Evolutionary conservation across 2,329 filamentous ascomycete species (phyloP), one percentile per base, ranked within the genome.

Genomic region (Trichoderma asperellum): DNA sequence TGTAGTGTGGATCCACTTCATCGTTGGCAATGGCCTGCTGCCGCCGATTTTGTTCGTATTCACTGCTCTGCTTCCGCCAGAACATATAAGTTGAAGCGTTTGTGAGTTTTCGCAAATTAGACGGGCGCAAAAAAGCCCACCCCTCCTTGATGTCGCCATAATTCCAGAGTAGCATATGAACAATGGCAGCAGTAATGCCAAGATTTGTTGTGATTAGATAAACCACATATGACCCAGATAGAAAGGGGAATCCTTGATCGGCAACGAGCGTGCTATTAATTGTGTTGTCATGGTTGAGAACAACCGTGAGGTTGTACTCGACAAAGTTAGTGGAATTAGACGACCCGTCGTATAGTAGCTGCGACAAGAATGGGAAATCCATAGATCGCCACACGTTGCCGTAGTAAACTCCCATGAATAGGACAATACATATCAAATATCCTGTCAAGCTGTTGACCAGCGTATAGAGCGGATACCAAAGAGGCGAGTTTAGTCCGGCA

Each of bases 131-230:
- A 29, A 29, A 75, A 0, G n/a, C 56, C 67, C 72, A 75, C 16
- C 73, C 75, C 0, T 71, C 60, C 6, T 71, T 73, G 24, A 76
- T 10, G 24, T 75, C 75, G 2, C 40, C 35, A 2, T 71, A 74
- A 66, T 77, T 74, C 74, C 74, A 76, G n/a, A 37, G 64, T 52
- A 72, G 52, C 37, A 74, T 62, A 47, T 74, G 73, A 5, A 70
- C 77, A 21, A 86, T 75, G 0, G 81, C 80, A 2, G 84, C 83
- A 4, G 83, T 84, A 29, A 84, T 76, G 3, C 79, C 82, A 72
- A 84, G 78, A 71, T 85, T 86, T 4, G 78, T 78, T 2, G 79
- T 79, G 37, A 85, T 75, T 16, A 85, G 74, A 68, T 82, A 79
- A 7, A 76, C 68, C 14, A 79, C 74, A 68, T 84, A 78, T n/a